Evolutionary conservation across 108 stramenopile genomes (phyloP).

Genomic region (Conticribra guillardii): DNA sequence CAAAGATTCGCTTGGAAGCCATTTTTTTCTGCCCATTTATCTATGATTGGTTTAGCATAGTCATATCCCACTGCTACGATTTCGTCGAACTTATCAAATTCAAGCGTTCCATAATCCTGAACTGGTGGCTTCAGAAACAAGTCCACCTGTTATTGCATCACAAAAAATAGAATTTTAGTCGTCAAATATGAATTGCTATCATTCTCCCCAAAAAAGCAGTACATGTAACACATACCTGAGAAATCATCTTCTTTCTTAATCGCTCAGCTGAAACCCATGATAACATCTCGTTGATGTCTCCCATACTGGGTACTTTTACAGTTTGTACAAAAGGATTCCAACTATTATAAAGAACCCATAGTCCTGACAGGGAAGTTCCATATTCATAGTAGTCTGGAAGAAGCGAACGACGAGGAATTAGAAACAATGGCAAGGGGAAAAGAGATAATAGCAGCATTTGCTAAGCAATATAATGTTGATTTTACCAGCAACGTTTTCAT

Average conservation of each 20-base stretch:
- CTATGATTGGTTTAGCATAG: constrained; percentile 58
- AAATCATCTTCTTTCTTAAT: constrained; percentile 22
- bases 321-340: constrained; percentile 48
- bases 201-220: not conserved
- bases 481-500: constrained; percentile 25
- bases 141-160: constrained; percentile 26
- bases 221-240: not conserved
- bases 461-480: too few species aligned
- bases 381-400: constrained; percentile 64
- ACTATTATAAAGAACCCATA: constrained; percentile 54
- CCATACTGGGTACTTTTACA: constrained; percentile 59
- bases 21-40: constrained; percentile 46
- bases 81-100: constrained; percentile 59
- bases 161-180: not conserved
- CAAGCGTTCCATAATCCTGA: constrained; percentile 48
- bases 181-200: not conserved
- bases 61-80: constrained; percentile 61
- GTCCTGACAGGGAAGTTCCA: constrained; percentile 54
- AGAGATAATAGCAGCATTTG: too few species aligned
- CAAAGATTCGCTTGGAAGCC: constrained; percentile 1
- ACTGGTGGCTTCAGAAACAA: constrained; percentile 57
- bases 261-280: constrained; percentile 61
- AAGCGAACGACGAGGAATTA: too few species aligned
- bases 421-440: too few species aligned
- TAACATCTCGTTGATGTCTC: constrained; percentile 52